These are phyloP conservation scores for Dothistroma septosporum DNA, from an alignment of 2,329 filamentous ascomycete genomes.

Conservation along the genomic window DNA sequence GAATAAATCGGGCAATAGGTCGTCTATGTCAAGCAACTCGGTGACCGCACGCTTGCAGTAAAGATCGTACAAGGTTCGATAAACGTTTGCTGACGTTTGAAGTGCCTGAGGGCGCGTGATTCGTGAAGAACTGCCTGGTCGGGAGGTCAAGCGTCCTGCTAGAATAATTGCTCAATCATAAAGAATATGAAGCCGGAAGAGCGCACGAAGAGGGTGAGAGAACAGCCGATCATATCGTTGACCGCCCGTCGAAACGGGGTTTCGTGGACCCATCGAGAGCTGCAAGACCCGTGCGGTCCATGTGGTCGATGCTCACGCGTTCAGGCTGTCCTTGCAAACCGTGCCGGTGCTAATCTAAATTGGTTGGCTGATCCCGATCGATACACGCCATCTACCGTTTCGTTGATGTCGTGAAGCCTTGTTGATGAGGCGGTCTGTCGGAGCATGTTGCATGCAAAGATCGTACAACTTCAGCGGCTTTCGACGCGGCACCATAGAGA, in stretches of 20 bases:
- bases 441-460: neutral
- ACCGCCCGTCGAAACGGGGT: neutral
- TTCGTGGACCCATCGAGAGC: neutral
- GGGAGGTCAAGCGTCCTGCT: neutral
- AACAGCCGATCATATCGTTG: neutral
- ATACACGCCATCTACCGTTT: neutral
- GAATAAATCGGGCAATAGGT: neutral
- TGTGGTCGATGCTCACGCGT: constrained; percentile 13
- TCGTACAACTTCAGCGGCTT: neutral
- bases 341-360: constrained; percentile 8
- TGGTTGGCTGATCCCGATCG: neutral
- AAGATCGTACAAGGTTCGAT: constrained; percentile 6
- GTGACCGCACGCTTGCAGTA: neutral
- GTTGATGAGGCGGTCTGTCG: neutral
- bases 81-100: constrained; percentile 3
- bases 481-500: neutral
- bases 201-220: neutral
- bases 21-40: neutral
- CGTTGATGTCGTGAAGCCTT: constrained; percentile 1
- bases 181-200: neutral
- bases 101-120: neutral
- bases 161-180: neutral
- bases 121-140: neutral
- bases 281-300: constrained; percentile 6
- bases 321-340: constrained; percentile 13